phyloP scores from a whole-genome alignment of 768 basidiomycete genomes.

The Pisolithus sp. region DNA sequence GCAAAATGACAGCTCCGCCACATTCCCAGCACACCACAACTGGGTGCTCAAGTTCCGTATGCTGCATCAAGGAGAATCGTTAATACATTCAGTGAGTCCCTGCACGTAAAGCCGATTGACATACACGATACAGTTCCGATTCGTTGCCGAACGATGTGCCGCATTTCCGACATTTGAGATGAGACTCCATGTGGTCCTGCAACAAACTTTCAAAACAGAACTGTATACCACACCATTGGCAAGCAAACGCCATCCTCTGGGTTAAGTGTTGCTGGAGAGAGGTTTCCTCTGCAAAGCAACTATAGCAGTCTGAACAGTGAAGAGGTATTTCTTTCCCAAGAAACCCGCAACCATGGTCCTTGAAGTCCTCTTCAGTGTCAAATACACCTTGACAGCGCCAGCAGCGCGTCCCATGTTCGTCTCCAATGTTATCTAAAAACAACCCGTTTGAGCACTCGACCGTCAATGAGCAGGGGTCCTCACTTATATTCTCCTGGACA shows the following conservation, averaged over 20 bases:
- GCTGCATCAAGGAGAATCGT: constrained; percentile 8
- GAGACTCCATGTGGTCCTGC: constrained; percentile 18
- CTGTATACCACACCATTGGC: constrained; percentile 14
- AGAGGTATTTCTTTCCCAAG: constrained; percentile 6
- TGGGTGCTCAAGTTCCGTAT: constrained; percentile 16
- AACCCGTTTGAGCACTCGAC: no score
- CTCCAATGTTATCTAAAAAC: background rate
- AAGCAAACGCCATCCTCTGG: constrained; percentile 8
- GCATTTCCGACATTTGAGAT: constrained; percentile 21
- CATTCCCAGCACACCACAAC: constrained; percentile 27
- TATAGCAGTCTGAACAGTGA: constrained; percentile 19
- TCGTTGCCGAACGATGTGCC: constrained; percentile 13
- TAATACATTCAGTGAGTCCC: background rate
- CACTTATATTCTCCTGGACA: no score
- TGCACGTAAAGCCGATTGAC: background rate
- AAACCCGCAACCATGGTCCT: constrained; percentile 11
- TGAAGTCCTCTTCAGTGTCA: constrained; percentile 6
- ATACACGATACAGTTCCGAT: constrained; percentile 16
- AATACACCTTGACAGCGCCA: constrained; percentile 16
- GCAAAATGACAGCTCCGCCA: constrained; percentile 19
- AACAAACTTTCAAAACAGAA: constrained; percentile 21
- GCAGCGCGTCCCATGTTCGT: background rate
- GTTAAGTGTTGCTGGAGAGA: constrained; percentile 15
- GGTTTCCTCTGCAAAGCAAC: constrained; percentile 15
- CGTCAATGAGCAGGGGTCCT: no score